Base-by-base conservation (phyloP, 2,329 filamentous ascomycete genomes). In the Aspergillus candidus region DNA sequence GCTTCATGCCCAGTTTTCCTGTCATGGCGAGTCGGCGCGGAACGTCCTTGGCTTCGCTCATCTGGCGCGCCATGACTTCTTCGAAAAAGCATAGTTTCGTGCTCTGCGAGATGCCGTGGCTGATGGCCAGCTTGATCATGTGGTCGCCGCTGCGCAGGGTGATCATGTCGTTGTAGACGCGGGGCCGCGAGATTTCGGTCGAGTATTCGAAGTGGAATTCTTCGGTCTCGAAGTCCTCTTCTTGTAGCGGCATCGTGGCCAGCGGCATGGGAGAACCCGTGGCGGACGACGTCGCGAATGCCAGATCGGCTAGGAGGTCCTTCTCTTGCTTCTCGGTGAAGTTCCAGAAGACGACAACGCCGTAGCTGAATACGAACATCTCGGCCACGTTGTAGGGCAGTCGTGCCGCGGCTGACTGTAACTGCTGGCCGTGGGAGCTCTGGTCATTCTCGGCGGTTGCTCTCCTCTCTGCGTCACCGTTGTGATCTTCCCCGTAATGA, bases 141-240 rank as follows among this genome's bases (percentile, higher is more conserved):
- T 98, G 93, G 69, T 98, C 93, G 32, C 88, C 84, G 48, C 88
- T 94, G 50, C 94, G 78, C 35, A 98, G 73, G 0, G 93, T 98
- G 58, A 98, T 97, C 93, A 98, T 98, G 67, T 98, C 93, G 69
- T 98, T 97, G 72, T 94, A 98, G 27, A 98, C 86, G 44, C 93
- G 80, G 4, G 93, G 93, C 39, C 90, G 80, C 50, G 89, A 84
- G 30, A 93, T 88, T 46, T 88, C 78, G 1, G 82, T 78, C 57
- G 88, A 94, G 72, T 98, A 98, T 66, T 97, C 90, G 62, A 98
- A 98, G 62, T 98, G 91, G 59, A 98, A 96, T 62, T 97, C 91
- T 63, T 98, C 93, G 0, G 86, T 98, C 71, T 98, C 93, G 55
- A 94, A 95, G 61, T 97, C 90, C 52, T 84, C 84, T 66, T 96